Conservation (phyloP, 2,329 filamentous ascomycete species). For the Aspergillus aculeatus region DNA sequence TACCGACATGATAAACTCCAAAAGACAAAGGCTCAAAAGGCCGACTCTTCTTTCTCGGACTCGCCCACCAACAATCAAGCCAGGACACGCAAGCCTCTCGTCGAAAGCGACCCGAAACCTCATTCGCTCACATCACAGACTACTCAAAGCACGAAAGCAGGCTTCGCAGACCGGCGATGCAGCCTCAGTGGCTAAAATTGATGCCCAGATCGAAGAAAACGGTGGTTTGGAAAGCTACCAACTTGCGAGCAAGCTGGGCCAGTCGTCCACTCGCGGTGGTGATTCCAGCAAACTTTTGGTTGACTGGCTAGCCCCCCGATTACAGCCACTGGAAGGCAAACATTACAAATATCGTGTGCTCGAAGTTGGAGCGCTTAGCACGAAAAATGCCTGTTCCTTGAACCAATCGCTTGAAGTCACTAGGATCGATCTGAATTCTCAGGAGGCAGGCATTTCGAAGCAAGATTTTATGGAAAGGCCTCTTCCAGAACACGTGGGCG, state of each 20-base stretch:
- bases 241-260: constrained; percentile 61
- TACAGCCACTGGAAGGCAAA: constrained; percentile 24
- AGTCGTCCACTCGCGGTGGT: constrained; percentile 60
- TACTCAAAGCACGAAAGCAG: constrained; percentile 56
- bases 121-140: constrained; percentile 59
- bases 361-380: constrained; percentile 85
- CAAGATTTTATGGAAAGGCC: constrained; percentile 94
- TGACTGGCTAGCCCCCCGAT: constrained; percentile 52
- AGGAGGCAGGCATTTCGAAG: constrained; percentile 71
- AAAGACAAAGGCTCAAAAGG: constrained; percentile 32
- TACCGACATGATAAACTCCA: constrained; percentile 27
- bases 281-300: constrained; percentile 61
- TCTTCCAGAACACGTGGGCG: constrained; percentile 58
- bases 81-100: constrained; percentile 47
- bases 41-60: constrained; percentile 44
- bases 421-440: constrained; percentile 87
- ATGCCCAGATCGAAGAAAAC: constrained; percentile 52
- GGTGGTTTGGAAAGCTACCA: constrained; percentile 63
- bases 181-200: constrained; percentile 43
- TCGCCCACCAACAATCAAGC: constrained; percentile 44
- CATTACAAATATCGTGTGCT: constrained; percentile 62
- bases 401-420: constrained; percentile 69
- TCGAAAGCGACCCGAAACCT: constrained; percentile 58
- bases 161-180: constrained; percentile 51
- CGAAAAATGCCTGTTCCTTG: constrained; percentile 77